Conservation (phyloP, 768 basidiomycete species). For the Pilatotrama ljubarskyi region DNA sequence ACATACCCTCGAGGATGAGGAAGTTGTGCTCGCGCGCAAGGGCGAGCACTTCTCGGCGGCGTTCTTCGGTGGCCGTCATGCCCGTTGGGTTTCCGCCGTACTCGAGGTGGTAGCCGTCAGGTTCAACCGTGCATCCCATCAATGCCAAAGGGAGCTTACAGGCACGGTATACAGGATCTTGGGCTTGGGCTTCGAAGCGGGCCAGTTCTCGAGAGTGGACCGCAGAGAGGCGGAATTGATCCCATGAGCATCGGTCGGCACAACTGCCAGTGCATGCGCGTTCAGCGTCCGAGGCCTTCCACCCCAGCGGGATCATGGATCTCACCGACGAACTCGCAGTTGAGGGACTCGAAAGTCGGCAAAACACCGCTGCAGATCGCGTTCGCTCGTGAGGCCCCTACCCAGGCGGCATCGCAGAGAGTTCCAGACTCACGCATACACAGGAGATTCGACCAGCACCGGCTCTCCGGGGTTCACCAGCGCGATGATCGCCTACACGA, state of each 20-base stretch:
- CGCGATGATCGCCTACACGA: constrained; percentile 67
- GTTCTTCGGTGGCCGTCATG: constrained; percentile 67
- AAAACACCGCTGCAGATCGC: constrained; percentile 58
- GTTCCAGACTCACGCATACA: constrained; percentile 59
- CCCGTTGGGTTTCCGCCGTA: constrained; percentile 92
- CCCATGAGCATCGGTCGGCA: constrained; percentile 77
- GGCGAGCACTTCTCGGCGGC: constrained; percentile 70
- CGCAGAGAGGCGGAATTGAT: constrained; percentile 63
- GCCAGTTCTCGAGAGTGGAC: constrained; percentile 74
- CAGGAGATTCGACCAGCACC: constrained; percentile 81
- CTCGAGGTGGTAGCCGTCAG: constrained; percentile 35
- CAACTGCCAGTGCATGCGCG: constrained; percentile 46
- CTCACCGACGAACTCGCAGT: constrained; percentile 61
- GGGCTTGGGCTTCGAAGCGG: constrained; percentile 68
- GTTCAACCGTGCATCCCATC: background rate
- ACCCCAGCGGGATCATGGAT: background rate
- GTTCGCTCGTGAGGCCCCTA: background rate
- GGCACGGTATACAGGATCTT: constrained; percentile 83
- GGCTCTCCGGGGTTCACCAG: constrained; percentile 81
- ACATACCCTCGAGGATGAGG: constrained; percentile 81
- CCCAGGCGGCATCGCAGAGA: no score
- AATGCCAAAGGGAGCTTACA: no score
- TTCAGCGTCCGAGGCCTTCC: background rate
- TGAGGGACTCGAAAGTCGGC: constrained; percentile 57
- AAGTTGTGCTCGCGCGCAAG: constrained; percentile 79